Percentiles rank a stretch among this genome's conserved stretches.
Evolutionary conservation across 257 asterid genomes (phyloP).

Genomic region (Gentiana dahurica): DNA sequence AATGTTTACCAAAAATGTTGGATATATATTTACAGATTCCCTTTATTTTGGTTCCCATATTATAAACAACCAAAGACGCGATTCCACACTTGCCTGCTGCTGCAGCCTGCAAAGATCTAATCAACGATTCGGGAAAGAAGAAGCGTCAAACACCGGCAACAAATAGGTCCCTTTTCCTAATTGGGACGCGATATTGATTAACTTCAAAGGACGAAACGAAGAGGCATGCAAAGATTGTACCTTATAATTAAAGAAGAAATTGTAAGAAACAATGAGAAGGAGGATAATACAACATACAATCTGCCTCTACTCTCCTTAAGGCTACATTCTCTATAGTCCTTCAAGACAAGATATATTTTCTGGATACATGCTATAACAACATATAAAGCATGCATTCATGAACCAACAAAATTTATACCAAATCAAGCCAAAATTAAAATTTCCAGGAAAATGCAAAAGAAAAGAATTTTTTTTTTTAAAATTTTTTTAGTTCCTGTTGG

Average conservation of each 20-base stretch:
- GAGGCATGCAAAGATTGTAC: neutral
- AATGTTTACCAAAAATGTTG: conserved; percentile 19
- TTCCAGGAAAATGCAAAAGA: neutral
- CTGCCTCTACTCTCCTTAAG: conserved; percentile 29
- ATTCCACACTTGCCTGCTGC: conserved; percentile 15
- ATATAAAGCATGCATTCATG: conserved; percentile 32
- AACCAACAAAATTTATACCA: conserved; percentile 9
- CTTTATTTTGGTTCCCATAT: conserved; percentile 55
- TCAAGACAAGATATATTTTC: conserved; percentile 14
- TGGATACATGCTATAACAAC: conserved; percentile 7
- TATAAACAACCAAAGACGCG: conserved; percentile 6
- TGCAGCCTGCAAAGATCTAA: conserved; percentile 6
- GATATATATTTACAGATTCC: conserved; percentile 68
- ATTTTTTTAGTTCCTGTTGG: neutral
- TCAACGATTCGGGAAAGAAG: conserved; percentile 12
- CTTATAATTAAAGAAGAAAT: conserved; percentile 5
- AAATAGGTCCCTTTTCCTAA: conserved; percentile 22
- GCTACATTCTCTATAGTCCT: conserved; percentile 21
- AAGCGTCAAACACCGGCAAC: conserved; percentile 16
- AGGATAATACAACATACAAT: conserved; percentile 28
- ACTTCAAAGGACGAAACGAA: neutral
- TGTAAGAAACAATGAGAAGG: conserved; percentile 14
- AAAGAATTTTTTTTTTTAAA: too few species aligned
- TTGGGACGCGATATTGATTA: too few species aligned
- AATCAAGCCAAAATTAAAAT: conserved; percentile 4